Evolutionary conservation across 2,329 filamentous ascomycete genomes (phyloP), one percentile per base, ranked within the genome.

Genomic region (Trichoderma afroharzianum): DNA sequence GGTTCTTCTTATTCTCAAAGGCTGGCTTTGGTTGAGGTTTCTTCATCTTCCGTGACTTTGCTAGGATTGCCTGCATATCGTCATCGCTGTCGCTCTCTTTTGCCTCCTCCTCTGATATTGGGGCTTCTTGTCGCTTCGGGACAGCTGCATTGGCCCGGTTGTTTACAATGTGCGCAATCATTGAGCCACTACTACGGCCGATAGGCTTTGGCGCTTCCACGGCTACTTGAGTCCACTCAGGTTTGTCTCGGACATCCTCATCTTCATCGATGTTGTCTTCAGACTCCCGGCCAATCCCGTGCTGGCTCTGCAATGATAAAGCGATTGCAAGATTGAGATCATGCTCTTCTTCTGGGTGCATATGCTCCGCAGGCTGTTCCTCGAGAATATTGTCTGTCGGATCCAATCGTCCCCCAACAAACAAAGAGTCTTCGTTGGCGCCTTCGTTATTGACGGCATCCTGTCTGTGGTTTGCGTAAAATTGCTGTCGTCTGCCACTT

Each of bases 321-420:
- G 92, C 92, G 77, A 98, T 97, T 14, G 95, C 95, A 73, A 87
- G 88, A 72, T 90, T 90, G 6, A 98, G 84, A 66, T 97, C 93
- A 58, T 89, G 86, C 53, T 84, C 80, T 70, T 85, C 82, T 18
- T 84, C 82, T 1, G 78, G 76, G 53, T 81, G 79, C 5, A 79
- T n/a, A 2, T 8, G 15, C 26, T 87, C 83, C 67, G 85, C 81
- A 32, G 66, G 82, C 79, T 63, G 81, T 75, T 59, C 76, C 6
- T 62, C 63, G 5, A 61, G 28, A 6, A 9, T n/a, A 53, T 78
- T 72, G 1, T 74, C 71, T 2, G 77, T 26, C 6, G 71, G 62
- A 39, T 70, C 68, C 14, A 74, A 55, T 14, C 78, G 75, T 4
- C 79, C 79, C 7, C 75, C 81, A 5, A 83, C 80, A 67, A 86